These are phyloP conservation scores for Coriaria nepalensis DNA, from an alignment of 306 rosid genomes.

Conservation along the genomic window DNA sequence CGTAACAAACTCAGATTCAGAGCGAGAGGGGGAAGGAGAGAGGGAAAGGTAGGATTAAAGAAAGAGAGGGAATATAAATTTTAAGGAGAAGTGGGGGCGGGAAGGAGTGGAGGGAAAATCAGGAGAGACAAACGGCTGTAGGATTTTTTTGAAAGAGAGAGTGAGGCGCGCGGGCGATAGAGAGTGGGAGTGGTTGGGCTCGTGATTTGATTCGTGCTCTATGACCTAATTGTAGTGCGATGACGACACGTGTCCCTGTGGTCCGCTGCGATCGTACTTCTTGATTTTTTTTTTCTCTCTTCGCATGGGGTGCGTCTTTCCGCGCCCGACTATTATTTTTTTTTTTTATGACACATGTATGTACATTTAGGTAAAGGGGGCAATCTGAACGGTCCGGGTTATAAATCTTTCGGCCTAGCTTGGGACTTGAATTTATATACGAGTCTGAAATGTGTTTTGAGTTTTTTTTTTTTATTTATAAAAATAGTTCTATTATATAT, in stretches of 20 bases:
- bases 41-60: constrained; percentile 4
- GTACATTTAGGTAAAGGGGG: no score
- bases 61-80: not conserved
- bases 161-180: constrained; percentile 24
- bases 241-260: constrained; percentile 13
- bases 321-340: no score
- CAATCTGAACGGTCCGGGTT: no score
- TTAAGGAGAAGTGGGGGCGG: not conserved
- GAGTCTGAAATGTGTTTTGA: no score
- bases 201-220: not conserved
- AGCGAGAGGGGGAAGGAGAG: not conserved
- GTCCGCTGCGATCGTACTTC: constrained; percentile 1
- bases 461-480: no score
- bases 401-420: no score
- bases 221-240: not conserved
- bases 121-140: constrained; percentile 14
- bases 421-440: no score
- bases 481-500: no score
- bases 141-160: constrained; percentile 11
- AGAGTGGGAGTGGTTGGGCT: constrained; percentile 10
- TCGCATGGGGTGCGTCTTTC: no score
- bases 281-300: no score
- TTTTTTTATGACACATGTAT: no score
- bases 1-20: not conserved
- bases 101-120: constrained; percentile 17